Conservation (phyloP, 345 rosid genomes). For the Citrus trifoliata region DNA sequence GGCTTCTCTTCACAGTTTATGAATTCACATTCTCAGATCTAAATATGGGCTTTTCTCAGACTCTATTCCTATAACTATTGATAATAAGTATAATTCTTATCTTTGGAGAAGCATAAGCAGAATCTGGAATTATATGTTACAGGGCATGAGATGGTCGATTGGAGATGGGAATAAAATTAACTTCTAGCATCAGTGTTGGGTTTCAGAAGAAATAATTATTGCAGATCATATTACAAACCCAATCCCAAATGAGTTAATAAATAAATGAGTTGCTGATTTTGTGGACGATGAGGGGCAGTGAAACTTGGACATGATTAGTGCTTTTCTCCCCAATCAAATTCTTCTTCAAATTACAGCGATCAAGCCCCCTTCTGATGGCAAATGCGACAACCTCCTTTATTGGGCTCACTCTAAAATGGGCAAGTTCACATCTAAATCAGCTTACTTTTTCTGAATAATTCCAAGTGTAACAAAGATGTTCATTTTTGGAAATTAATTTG, state of each 20-base stretch:
- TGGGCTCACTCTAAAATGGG: neutral
- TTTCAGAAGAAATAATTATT: too few species aligned
- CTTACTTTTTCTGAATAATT: neutral
- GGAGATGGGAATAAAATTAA: neutral
- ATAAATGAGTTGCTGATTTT: too few species aligned
- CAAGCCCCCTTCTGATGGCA: too few species aligned
- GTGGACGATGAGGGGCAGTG: neutral
- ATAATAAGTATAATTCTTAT: neutral
- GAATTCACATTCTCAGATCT: neutral
- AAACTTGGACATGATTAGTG: neutral
- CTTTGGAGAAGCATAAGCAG: neutral
- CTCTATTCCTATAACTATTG: too few species aligned
- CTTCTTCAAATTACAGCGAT: neutral
- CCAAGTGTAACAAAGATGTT: neutral
- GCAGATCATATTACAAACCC: too few species aligned
- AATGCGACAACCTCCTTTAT: neutral
- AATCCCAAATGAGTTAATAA: neutral
- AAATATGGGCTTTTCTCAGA: neutral
- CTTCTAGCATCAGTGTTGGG: neutral
- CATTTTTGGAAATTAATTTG: too few species aligned
- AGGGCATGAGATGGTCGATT: neutral
- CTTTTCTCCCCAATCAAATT: neutral
- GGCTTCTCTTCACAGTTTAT: neutral
- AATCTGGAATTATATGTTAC: neutral
- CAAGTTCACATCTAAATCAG: neutral